Evolutionary conservation across 345 rosid genomes (phyloP).

Genomic region (Psidium friedrichsthalianum): DNA sequence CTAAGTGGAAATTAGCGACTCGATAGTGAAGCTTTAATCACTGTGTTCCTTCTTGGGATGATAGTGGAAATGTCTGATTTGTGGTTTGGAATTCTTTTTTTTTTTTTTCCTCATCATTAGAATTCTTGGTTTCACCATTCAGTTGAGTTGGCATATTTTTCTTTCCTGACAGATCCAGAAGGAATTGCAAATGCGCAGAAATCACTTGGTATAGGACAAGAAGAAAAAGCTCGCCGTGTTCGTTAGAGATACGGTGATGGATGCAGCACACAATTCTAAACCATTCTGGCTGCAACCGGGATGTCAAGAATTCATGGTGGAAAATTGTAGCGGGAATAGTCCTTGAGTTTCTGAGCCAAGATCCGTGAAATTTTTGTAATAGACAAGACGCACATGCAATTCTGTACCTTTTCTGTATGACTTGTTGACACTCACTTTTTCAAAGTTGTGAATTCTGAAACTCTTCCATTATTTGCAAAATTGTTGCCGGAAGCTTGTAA

Average conservation of each 20-base stretch:
- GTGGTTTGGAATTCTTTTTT: background rate
- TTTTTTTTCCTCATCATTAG: background rate
- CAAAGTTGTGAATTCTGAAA: background rate
- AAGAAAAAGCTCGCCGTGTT: conserved; percentile 75
- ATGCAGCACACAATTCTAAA: background rate
- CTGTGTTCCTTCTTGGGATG: background rate
- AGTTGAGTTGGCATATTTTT: background rate
- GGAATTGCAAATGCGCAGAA: conserved; percentile 92
- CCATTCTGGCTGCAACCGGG: background rate
- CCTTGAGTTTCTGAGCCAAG: background rate
- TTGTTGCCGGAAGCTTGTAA: background rate
- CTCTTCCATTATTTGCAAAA: background rate
- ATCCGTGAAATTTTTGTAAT: background rate
- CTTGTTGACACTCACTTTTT: background rate
- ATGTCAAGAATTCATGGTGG: background rate
- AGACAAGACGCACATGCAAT: background rate
- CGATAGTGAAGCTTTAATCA: background rate
- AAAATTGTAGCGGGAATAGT: background rate
- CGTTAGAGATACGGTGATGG: conserved; percentile 19
- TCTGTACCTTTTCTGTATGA: background rate
- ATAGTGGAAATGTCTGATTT: too few relatives aligned
- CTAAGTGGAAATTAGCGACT: background rate
- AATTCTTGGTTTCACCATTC: background rate
- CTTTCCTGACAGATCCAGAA: conserved; percentile 59
- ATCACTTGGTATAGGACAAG: conserved; percentile 91